Base-by-base conservation (phyloP, 345 rosid species). In the Populus simonii region DNA sequence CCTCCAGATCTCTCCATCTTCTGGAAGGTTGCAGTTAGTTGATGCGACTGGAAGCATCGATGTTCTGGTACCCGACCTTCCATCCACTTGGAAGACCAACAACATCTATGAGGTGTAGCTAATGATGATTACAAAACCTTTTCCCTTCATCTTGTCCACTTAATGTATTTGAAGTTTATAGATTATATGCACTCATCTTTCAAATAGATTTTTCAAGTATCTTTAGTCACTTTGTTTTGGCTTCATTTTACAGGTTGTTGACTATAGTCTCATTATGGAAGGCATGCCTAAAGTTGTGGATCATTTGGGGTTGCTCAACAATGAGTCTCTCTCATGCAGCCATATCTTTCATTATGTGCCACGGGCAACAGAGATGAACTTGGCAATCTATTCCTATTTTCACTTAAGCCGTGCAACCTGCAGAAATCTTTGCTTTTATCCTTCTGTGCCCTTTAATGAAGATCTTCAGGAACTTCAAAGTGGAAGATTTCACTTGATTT, bases 21-120 rank as follows among this genome's bases (percentile, higher is more conserved):
- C 92, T 68, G 97, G 96, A 88, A 90, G 88, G 83, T 81, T 93
- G 76, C 97, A 92, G 84, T 77, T 95, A 73, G 88, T 86, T 86
- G 99, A 95, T 86, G 76, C 76, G 68, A 93, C 87, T 53, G 90
- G 93, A 81, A 83, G 90, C 81, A 86, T 93, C 68, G 89, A 93
- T 87, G 91, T 84, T 74, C 77, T 92, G 73, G 69, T 87, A 75
- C 92, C 94, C 27, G 92, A 91, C 80, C 85, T 95, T 81, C 86
- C 88, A 81, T 81, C 91, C 70, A 77, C 83, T 79, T 87, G 92
- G 92, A 79, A 78, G 57, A 66, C 75, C 68, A 69, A 75, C 75
- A 76, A 80, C 66, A 86, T 95, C 74, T 87, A 55, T 81, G 92
- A 95, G 98, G 99, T 95, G 75, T 71, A 29, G 61, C 72, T 25